Percentiles rank a stretch among this genome's conserved stretches.
Evolutionary conservation across 192 early-diverging fungal genomes (phyloP).

Genomic region (Coemansia furcata): DNA sequence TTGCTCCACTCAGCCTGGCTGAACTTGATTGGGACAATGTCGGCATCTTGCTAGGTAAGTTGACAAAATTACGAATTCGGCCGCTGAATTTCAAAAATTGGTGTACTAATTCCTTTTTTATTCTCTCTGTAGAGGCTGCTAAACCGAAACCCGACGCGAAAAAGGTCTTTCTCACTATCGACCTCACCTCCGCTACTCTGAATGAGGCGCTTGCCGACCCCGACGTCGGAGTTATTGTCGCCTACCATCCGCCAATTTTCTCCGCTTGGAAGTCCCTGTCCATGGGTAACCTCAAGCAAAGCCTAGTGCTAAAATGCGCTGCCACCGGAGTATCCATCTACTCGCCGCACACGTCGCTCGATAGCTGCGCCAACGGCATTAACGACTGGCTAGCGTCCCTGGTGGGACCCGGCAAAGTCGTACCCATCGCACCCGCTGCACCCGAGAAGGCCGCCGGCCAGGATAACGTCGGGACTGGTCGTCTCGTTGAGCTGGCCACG

Average conservation of each 20-base stretch:
- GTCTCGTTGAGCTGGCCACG: conserved; percentile 24
- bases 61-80: not conserved
- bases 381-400: conserved; percentile 90
- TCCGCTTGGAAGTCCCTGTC: conserved; percentile 73
- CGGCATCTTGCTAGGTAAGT: conserved; percentile 67
- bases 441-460: conserved; percentile 30
- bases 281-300: conserved; percentile 73
- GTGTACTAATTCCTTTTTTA: conserved; percentile 3
- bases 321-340: conserved; percentile 85
- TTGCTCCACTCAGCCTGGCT: conserved; percentile 82
- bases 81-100: not conserved
- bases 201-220: conserved; percentile 75
- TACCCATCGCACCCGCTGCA: conserved; percentile 42
- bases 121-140: conserved; percentile 66
- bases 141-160: conserved; percentile 66
- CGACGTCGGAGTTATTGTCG: conserved; percentile 78
- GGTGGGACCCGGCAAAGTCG: conserved; percentile 10
- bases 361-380: conserved; percentile 72
- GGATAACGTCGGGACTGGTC: conserved; percentile 36
- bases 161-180: conserved; percentile 88
- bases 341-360: conserved; percentile 89
- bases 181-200: conserved; percentile 76
- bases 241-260: conserved; percentile 96
- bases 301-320: conserved; percentile 74
- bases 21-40: conserved; percentile 90